Evolutionary conservation across 305 asterid genomes (phyloP).

Genomic region (Fraxinus sp.): DNA sequence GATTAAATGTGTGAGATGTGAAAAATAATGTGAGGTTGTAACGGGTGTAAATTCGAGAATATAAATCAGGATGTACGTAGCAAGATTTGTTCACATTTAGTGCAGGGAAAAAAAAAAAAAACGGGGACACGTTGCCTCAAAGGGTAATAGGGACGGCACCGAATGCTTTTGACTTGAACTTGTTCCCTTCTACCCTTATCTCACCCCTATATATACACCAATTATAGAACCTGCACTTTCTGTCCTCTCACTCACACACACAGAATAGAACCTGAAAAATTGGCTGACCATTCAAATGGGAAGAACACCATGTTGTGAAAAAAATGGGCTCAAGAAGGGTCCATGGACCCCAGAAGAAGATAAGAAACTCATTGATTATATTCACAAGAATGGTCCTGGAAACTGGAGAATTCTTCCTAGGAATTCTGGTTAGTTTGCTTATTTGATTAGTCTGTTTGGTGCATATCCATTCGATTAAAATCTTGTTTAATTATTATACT

Average conservation of each 20-base stretch:
- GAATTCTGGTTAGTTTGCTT: conserved; percentile 47
- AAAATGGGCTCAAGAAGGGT: conserved; percentile 52
- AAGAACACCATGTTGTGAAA: conserved; percentile 58
- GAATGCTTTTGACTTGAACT: conserved; percentile 53
- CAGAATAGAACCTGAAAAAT: background rate
- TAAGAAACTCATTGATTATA: conserved; percentile 59
- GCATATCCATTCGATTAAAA: background rate
- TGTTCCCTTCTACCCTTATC: conserved; percentile 12
- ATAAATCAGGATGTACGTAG: no score
- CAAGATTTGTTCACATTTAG: conserved; percentile 23
- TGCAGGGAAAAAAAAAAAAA: background rate
- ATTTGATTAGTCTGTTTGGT: background rate
- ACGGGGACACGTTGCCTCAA: conserved; percentile 71
- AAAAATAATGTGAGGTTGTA: no score
- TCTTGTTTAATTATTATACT: background rate
- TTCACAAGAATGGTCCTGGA: conserved; percentile 60
- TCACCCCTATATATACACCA: background rate
- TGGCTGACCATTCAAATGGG: conserved; percentile 34
- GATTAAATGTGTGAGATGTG: no score
- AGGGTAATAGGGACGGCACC: conserved; percentile 81
- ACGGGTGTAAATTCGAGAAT: no score
- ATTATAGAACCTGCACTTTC: background rate
- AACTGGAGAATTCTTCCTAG: conserved; percentile 79
- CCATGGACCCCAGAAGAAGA: conserved; percentile 83
- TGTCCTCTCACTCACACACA: conserved; percentile 4